A percentile compares a stretch with the other conserved stretches of the same genome.
These are phyloP conservation scores for Medicago arabica DNA, from an alignment of 306 rosid species.

Conservation along the genomic window DNA sequence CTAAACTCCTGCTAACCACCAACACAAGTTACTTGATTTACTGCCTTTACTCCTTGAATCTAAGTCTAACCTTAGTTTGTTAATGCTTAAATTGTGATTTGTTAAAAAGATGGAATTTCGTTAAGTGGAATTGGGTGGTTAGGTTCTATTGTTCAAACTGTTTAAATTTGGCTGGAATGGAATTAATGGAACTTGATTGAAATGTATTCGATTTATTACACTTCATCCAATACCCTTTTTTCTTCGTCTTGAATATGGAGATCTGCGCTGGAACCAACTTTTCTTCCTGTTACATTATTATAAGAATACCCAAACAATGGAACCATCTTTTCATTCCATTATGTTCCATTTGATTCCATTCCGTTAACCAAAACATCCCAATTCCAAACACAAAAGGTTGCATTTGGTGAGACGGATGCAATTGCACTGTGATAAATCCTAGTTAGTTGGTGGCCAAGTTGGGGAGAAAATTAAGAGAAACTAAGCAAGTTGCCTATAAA, in stretches of 20 bases:
- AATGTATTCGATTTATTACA: not conserved
- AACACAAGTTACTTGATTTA: not conserved
- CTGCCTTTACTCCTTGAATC: not conserved
- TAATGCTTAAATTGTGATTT: slow-evolving; percentile 11
- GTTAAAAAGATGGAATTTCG: not conserved
- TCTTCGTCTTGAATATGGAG: not conserved
- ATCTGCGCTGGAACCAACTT: not conserved
- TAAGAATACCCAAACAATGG: not conserved
- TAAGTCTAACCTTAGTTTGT: not conserved
- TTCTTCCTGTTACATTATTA: not conserved
- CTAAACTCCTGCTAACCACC: slow-evolving; percentile 4
- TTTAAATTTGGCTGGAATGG: not conserved
- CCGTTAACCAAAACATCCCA: not conserved
- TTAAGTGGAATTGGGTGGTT: not conserved
- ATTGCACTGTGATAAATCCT: not conserved
- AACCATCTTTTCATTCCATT: not conserved
- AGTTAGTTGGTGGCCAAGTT: not conserved
- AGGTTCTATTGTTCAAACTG: slow-evolving; percentile 8
- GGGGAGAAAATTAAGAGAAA: not conserved
- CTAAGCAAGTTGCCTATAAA: not conserved
- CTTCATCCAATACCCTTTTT: not conserved
- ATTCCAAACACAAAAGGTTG: slow-evolving; percentile 6
- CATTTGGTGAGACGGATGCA: no score
- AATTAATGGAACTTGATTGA: slow-evolving; percentile 15
- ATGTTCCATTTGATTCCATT: not conserved